These are phyloP conservation scores for Flaveria robusta DNA, from an alignment of 129 eudicot species.

Conservation along the genomic window DNA sequence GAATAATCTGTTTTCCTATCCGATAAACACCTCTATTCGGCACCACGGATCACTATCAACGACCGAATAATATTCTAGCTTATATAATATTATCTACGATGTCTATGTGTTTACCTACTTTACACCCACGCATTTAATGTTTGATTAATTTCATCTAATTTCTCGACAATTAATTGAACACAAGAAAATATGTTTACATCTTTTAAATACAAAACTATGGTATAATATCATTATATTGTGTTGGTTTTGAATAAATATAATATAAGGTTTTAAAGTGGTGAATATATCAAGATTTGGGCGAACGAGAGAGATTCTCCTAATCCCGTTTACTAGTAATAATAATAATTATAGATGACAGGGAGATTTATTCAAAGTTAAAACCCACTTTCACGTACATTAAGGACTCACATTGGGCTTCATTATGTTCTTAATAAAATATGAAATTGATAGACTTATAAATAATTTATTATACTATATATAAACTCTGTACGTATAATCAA, in stretches of 20 bases:
- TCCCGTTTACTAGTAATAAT: conserved; percentile 24
- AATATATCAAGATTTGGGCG: conserved; percentile 29
- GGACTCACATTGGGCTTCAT: conserved; percentile 23
- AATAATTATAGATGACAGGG: conserved; percentile 30
- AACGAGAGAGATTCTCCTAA: conserved; percentile 46
- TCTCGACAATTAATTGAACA: conserved; percentile 19
- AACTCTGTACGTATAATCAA: neutral
- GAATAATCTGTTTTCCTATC: too few relatives aligned
- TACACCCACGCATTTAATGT: conserved; percentile 13
- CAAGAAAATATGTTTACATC: neutral
- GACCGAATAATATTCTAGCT: too few relatives aligned
- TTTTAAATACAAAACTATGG: conserved; percentile 1
- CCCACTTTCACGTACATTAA: conserved; percentile 32
- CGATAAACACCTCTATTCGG: too few relatives aligned
- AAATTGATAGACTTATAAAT: neutral
- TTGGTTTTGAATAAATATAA: neutral
- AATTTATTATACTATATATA: neutral
- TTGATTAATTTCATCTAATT: neutral
- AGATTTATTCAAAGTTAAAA: conserved; percentile 39
- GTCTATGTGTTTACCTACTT: neutral
- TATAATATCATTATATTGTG: neutral
- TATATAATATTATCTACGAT: too few relatives aligned
- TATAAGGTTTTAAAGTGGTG: conserved; percentile 17
- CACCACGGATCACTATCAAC: too few relatives aligned
- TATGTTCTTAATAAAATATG: neutral